phyloP scores from a whole-genome alignment of 352 stramenopile genomes.

The Nothophytophthora sp. region DNA sequence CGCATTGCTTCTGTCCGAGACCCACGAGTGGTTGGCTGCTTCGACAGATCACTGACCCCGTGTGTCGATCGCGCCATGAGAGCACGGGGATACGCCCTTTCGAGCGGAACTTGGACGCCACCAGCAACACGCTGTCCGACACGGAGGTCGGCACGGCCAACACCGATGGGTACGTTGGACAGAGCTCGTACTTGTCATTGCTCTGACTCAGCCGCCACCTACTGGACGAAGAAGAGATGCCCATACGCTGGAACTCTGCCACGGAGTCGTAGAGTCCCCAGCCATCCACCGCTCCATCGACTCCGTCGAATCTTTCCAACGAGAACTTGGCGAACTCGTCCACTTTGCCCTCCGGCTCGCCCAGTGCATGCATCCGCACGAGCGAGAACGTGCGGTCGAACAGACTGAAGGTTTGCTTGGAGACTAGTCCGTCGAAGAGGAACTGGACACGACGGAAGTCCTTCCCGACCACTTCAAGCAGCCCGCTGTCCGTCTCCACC shows the following conservation, averaged over 20 bases:
- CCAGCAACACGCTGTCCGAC: conserved; percentile 58
- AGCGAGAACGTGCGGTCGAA: conserved; percentile 71
- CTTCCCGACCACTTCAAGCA: conserved; percentile 78
- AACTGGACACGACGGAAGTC: conserved; percentile 83
- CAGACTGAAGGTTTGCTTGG: conserved; percentile 76
- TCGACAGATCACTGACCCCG: conserved; percentile 75
- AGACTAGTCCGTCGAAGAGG: conserved; percentile 70
- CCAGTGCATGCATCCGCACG: conserved; percentile 62
- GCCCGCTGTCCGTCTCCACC: conserved; percentile 67
- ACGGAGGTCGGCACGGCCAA: conserved; percentile 67
- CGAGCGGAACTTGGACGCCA: conserved; percentile 84
- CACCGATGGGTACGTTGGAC: conserved; percentile 77
- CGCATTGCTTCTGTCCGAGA: conserved; percentile 77
- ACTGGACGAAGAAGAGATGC: conserved; percentile 45
- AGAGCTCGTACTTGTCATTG: conserved; percentile 74
- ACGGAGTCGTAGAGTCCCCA: conserved; percentile 76
- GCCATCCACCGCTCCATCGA: conserved; percentile 42
- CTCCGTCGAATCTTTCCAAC: conserved; percentile 46
- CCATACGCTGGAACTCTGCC: conserved; percentile 71
- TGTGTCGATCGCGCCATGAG: conserved; percentile 76
- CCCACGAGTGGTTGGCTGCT: conserved; percentile 87
- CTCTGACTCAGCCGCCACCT: conserved; percentile 71
- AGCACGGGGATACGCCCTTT: conserved; percentile 83
- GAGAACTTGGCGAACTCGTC: conserved; percentile 72
- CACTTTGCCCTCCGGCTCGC: conserved; percentile 44